These are phyloP conservation scores for Pseudopithomyces chartarum DNA, from an alignment of 2,329 filamentous ascomycete species.

Conservation along the genomic window DNA sequence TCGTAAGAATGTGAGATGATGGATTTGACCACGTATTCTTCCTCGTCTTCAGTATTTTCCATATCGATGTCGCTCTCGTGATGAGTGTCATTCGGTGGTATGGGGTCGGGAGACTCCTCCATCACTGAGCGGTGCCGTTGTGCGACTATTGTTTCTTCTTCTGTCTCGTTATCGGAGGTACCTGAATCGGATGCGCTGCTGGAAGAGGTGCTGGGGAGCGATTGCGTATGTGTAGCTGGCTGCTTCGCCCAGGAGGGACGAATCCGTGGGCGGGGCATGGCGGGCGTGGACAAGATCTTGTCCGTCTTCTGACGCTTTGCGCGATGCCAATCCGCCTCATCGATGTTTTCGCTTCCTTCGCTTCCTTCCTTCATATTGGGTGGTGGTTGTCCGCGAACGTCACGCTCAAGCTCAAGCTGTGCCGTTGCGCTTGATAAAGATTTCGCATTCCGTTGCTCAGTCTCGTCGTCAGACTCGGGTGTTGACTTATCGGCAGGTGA, in stretches of 20 bases:
- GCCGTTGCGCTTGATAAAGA: constrained; percentile 19
- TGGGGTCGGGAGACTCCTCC: neutral
- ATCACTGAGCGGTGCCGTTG: neutral
- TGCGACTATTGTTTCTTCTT: neutral
- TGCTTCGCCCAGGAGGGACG: neutral
- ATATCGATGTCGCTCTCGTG: neutral
- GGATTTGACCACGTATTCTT: constrained; percentile 37
- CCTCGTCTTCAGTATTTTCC: constrained; percentile 8
- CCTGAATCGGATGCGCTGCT: neutral
- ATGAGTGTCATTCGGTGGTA: neutral
- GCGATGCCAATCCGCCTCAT: constrained; percentile 4
- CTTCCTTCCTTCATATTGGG: neutral
- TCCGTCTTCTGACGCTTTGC: constrained; percentile 21
- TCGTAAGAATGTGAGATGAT: constrained; percentile 33
- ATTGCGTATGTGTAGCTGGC: neutral
- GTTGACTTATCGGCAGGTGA: constrained; percentile 11
- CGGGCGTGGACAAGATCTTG: constrained; percentile 6
- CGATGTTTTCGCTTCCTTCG: neutral
- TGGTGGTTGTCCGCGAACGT: neutral
- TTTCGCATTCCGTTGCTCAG: constrained; percentile 5
- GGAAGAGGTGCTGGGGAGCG: neutral
- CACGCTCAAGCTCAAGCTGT: constrained; percentile 14
- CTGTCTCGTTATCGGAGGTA: neutral
- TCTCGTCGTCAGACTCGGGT: neutral
- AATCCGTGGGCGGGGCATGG: neutral